phyloP scores from a whole-genome alignment of 1,284 basidiomycete genomes.

The Cutaneotrichosporon daszewskae region DNA sequence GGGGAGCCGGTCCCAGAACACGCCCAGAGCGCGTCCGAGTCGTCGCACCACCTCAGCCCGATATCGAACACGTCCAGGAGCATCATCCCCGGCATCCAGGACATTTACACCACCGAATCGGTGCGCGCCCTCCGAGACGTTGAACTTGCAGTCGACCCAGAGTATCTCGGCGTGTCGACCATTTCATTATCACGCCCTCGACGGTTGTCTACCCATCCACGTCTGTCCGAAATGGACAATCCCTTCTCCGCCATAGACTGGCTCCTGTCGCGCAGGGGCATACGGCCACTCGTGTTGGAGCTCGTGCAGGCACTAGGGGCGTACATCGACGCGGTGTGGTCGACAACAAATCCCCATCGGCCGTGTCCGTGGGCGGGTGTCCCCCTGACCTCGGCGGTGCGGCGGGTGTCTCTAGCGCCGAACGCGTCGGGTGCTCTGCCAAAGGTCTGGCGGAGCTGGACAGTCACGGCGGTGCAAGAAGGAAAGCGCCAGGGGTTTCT shows the following conservation, averaged over 20 bases:
- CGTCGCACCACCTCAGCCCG: neutral
- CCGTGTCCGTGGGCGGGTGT: slow-evolving; percentile 16
- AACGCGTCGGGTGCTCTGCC: neutral
- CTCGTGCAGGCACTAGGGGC: slow-evolving; percentile 39
- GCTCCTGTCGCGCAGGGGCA: slow-evolving; percentile 30
- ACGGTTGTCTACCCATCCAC: slow-evolving; percentile 28
- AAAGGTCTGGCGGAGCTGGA: slow-evolving; percentile 28
- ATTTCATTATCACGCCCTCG: slow-evolving; percentile 2
- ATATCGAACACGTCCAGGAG: neutral
- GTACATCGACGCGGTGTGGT: slow-evolving; percentile 41
- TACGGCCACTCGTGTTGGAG: slow-evolving; percentile 40
- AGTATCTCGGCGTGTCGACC: slow-evolving; percentile 12
- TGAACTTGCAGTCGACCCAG: slow-evolving; percentile 40
- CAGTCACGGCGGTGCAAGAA: slow-evolving; percentile 36
- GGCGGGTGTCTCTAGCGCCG: slow-evolving; percentile 1
- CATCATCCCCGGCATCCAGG: slow-evolving; percentile 6
- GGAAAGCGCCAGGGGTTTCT: slow-evolving; percentile 29
- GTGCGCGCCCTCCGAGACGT: slow-evolving; percentile 35
- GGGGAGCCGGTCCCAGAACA: neutral
- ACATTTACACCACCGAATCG: slow-evolving; percentile 38
- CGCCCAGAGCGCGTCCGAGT: slow-evolving; percentile 1
- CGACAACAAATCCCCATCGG: slow-evolving; percentile 16
- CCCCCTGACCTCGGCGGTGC: neutral
- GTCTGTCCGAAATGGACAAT: slow-evolving; percentile 31
- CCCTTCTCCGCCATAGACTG: slow-evolving; percentile 32